Base-by-base conservation (phyloP, 306 rosid species). In the Trifolium dubium region DNA sequence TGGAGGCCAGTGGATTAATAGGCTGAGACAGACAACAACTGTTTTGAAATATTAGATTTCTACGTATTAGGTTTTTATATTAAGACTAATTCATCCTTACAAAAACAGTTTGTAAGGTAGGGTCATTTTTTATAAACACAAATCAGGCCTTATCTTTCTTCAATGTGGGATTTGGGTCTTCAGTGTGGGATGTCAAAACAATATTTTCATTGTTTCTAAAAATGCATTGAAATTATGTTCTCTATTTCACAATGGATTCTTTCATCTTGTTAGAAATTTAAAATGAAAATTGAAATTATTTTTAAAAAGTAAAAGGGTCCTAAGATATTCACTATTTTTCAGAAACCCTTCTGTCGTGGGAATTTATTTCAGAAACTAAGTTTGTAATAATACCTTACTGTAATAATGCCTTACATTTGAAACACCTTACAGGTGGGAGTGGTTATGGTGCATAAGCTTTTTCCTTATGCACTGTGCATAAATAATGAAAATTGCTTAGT, bases 1-100 rank as follows among this genome's bases (percentile, higher is more conserved):
- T 65, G 74, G 46, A 13, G 49, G 50, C 59, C 37, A 4, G 11
- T 49, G 40, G 60, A 67, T 43, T 41, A 55, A 53, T 67, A 43
- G 46, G 47, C 5, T 28, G 31, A 64, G 44, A 64, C 44, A 14
- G 40, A 14, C 18, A 32, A 40, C 40, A 18, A 10, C 67, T 29
- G 10, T 18, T 66, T 76, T 28, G 40, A 15, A 75, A 31, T 23
- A 23, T 23, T 23, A 23, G 23, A 23, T 23, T 23, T 23, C 23
- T 0, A 23, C 23, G 23, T 23, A 23, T 23, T 23, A 23, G 23
- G 23, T 23, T 23, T 23, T 23, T 23, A 23, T 23, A 23, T 23
- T 23, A 23, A 23, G 23, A 23, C 40, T 37, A 37, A 37, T 37
- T 37, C 8, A 35, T 35, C 8, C 8, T 35, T 35, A 35, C 39